These are phyloP conservation scores for Mycena galericulata DNA, from an alignment of 768 basidiomycete species.

Conservation along the genomic window DNA sequence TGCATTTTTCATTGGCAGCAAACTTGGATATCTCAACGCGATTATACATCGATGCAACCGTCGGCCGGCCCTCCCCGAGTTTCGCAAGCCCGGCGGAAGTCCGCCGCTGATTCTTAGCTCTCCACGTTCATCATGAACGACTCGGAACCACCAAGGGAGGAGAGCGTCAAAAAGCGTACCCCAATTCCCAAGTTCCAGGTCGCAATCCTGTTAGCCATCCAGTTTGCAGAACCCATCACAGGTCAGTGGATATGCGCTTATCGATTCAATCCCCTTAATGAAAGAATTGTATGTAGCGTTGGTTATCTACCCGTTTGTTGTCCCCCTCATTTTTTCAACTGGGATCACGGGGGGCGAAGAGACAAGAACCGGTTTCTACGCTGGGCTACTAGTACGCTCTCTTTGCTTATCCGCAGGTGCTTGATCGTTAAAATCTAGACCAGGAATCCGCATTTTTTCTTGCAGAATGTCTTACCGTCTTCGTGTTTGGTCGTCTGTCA, in stretches of 20 bases:
- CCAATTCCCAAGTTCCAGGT: slow-evolving; percentile 27
- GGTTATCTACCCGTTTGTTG: slow-evolving; percentile 27
- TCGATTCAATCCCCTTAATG: no score
- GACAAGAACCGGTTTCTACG: slow-evolving; percentile 21
- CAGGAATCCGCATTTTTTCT: slow-evolving; percentile 54
- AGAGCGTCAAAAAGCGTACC: not conserved
- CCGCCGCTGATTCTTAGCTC: no score
- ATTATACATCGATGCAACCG: no score
- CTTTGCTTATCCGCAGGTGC: not conserved
- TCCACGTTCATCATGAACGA: not conserved
- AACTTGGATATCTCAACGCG: no score
- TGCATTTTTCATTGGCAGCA: no score
- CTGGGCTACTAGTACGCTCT: slow-evolving; percentile 14
- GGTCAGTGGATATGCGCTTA: not conserved
- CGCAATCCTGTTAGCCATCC: slow-evolving; percentile 11
- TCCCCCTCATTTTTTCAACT: slow-evolving; percentile 12
- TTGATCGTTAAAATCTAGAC: not conserved
- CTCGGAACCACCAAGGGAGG: not conserved
- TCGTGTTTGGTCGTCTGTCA: slow-evolving; percentile 50
- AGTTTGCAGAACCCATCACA: slow-evolving; percentile 24
- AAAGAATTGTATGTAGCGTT: not conserved
- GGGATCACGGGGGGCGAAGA: slow-evolving; percentile 27
- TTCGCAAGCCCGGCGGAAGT: no score
- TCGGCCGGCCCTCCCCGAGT: no score
- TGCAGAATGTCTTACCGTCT: slow-evolving; percentile 47